Evolutionary conservation across 139 green algal genomes (phyloP).

Genomic region (Raphidocelis subcapitata): DNA sequence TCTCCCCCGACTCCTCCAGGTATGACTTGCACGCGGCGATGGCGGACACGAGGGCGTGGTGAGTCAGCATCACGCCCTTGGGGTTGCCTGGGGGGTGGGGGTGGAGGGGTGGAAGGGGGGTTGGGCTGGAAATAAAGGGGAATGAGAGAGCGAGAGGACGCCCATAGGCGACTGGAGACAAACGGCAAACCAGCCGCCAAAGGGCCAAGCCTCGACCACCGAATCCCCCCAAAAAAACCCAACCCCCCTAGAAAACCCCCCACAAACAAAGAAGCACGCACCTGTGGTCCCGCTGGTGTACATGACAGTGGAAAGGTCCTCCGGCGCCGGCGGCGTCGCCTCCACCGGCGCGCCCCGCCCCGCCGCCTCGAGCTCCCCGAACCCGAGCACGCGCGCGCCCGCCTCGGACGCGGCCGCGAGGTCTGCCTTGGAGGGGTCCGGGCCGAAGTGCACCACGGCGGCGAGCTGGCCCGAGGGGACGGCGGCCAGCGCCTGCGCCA

Average conservation of each 20-base stretch:
- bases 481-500: conserved; percentile 58
- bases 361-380: conserved; percentile 38
- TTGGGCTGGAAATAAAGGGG: too few relatives aligned
- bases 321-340: conserved; percentile 45
- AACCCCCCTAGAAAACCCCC: too few relatives aligned
- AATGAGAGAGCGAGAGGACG: too few relatives aligned
- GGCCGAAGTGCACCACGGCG: too few relatives aligned
- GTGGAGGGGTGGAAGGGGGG: too few relatives aligned
- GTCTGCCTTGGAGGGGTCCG: too few relatives aligned
- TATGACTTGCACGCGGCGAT: conserved; percentile 55
- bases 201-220: too few relatives aligned
- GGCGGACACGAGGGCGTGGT: conserved; percentile 59
- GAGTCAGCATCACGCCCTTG: conserved; percentile 85
- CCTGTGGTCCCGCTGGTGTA: conserved; percentile 89
- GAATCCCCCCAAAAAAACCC: too few relatives aligned
- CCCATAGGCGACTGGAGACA: too few relatives aligned
- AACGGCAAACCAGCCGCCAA: too few relatives aligned
- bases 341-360: conserved; percentile 13
- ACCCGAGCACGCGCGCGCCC: conserved; percentile 47
- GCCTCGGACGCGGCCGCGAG: not conserved
- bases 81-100: conserved; percentile 50
- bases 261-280: not conserved
- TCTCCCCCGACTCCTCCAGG: conserved; percentile 32
- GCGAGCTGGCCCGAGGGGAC: too few relatives aligned
- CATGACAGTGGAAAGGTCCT: conserved; percentile 92